Evolutionary conservation across 2,329 filamentous ascomycete genomes (phyloP), one percentile per base, ranked within the genome.

Genomic region (Ophiostoma angusticollis): DNA sequence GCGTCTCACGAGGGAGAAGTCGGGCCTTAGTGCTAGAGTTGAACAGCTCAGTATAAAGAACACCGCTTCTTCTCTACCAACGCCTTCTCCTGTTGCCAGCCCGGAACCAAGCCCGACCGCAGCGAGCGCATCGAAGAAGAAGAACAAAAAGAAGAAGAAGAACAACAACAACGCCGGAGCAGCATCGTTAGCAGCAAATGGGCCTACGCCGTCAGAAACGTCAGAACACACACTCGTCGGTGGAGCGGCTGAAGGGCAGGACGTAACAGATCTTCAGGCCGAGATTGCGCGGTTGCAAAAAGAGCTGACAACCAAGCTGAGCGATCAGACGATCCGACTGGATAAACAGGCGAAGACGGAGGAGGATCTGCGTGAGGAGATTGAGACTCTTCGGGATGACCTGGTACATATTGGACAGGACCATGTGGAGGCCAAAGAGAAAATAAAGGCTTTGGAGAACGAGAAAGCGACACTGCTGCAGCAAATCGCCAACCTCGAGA

Each of bases 111-210:
- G 49, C 19, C 27, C 37, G 18, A 21, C 32, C 5, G 35, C 40
- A 16, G 19, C 40, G 0, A 42, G 41, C 12, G 30, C 41, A 1
- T 35, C 45, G 44, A 72, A 69, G 43, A 89, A 86, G 61, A 93
- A 84, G 59, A 87, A 84, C 58, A 93, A 86, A 47, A 84, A 84
- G 56, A 93, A 89, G 65, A 94, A 93, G 70, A 89, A 87, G 64
- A 75, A 73, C 14, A 72, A 53, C 58, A 4, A 60, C 65, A 18
- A 51, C 54, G 4, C 47, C 54, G 2, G n/a, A n/a, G 49, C 58
- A 2, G 50, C 37, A 3, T 21, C 35, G 9, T 34, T 32, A 11
- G 45, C 29, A 51, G 14, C 50, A 57, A 54, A 57, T 3, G 62
- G 67, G 21, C 51, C 55, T 4, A 48, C 56, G 1, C 50, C 58